phyloP scores from a whole-genome alignment of 129 eudicot species.

The Smallanthus sonchifolius region DNA sequence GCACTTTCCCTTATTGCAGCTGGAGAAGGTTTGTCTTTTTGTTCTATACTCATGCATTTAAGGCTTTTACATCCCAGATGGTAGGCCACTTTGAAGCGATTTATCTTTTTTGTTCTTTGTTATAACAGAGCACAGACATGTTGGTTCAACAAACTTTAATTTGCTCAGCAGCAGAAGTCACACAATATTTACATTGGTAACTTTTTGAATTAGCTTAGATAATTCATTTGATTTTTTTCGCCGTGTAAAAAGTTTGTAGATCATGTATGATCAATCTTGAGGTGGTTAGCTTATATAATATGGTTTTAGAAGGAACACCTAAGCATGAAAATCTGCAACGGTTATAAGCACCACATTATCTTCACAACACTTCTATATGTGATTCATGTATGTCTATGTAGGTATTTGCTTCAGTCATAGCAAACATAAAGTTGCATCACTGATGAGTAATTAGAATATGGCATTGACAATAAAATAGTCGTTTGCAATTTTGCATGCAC shows the following conservation, averaged over 20 bases:
- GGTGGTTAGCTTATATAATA: not conserved
- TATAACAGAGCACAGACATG: constrained; percentile 94
- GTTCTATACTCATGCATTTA: constrained; percentile 4
- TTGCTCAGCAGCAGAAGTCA: constrained; percentile 98
- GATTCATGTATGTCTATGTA: not conserved
- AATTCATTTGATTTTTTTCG: not conserved
- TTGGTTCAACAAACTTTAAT: constrained; percentile 97
- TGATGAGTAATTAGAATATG: not conserved
- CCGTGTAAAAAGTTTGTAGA: constrained; percentile 14
- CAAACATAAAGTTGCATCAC: not conserved
- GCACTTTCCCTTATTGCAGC: constrained; percentile 97
- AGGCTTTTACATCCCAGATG: not conserved
- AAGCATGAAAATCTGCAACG: not conserved
- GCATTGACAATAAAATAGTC: not conserved
- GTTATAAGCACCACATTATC: not conserved
- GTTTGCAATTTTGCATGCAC: not conserved
- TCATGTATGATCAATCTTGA: not conserved
- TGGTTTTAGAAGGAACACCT: constrained; percentile 1
- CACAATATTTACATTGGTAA: constrained; percentile 97
- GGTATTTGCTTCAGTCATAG: not conserved
- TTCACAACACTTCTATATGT: not conserved
- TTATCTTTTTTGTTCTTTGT: constrained; percentile 17
- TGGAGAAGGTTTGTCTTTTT: constrained; percentile 69
- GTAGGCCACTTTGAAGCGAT: constrained; percentile 4
- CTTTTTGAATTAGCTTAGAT: constrained; percentile 5